Conservation (phyloP, 768 basidiomycete genomes). For the Russula virescens region DNA sequence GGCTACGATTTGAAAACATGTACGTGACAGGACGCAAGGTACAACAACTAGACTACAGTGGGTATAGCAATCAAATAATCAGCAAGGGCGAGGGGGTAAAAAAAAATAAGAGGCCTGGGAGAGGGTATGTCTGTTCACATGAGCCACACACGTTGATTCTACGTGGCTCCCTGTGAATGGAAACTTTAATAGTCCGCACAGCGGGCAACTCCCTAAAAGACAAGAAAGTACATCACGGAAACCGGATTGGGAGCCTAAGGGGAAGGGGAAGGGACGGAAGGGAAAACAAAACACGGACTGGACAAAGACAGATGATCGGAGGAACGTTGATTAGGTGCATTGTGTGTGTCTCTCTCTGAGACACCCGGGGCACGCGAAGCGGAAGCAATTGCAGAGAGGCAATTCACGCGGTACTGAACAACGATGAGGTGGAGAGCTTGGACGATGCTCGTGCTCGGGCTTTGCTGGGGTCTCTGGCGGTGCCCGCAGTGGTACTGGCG, state of each 20-base stretch:
- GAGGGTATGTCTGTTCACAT: background rate
- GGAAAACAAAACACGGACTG: background rate
- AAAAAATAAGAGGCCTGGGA: background rate
- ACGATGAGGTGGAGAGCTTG: background rate
- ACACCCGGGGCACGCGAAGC: background rate
- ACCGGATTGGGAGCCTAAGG: background rate
- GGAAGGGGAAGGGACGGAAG: background rate
- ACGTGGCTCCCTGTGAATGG: background rate
- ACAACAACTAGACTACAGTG: background rate
- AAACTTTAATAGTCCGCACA: background rate
- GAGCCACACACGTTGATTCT: background rate
- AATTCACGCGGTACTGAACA: background rate
- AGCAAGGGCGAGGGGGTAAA: background rate
- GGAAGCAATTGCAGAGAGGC: background rate
- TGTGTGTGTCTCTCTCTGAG: background rate
- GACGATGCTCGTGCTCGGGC: conserved; percentile 17
- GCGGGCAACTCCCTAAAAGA: background rate
- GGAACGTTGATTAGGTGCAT: background rate
- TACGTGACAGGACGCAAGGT: background rate
- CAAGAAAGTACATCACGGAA: background rate
- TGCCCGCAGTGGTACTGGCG: too few species aligned
- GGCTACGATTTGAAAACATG: background rate
- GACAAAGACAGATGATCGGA: background rate
- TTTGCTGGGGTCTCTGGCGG: conserved; percentile 18
- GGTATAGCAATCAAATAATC: background rate